Evolutionary conservation across 208 protist genomes (phyloP).

Genomic region (Leishmania tropica): DNA sequence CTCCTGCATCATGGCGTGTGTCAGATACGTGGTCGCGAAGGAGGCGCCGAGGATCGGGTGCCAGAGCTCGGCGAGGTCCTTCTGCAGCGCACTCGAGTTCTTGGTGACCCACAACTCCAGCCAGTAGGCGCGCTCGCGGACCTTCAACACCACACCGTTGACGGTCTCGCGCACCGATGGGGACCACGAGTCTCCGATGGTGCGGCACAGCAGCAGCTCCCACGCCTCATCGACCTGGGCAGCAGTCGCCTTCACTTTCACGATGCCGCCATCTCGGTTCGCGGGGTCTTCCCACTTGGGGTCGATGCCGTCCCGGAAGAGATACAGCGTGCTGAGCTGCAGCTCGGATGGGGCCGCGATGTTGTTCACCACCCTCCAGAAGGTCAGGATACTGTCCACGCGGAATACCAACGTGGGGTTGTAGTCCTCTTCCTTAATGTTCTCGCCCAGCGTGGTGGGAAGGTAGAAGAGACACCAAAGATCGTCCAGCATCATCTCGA

Average conservation of each 20-base stretch:
- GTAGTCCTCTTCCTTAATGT: constrained; percentile 77
- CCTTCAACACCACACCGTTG: constrained; percentile 85
- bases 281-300: constrained; percentile 95
- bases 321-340: constrained; percentile 87
- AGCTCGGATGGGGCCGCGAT: constrained; percentile 81
- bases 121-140: constrained; percentile 69
- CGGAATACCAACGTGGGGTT: constrained; percentile 83
- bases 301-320: constrained; percentile 96
- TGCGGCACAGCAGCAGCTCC: constrained; percentile 79
- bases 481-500: constrained; percentile 71
- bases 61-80: constrained; percentile 68
- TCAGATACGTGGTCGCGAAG: constrained; percentile 58
- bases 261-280: constrained; percentile 91
- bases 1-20: constrained; percentile 70
- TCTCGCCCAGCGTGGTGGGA: constrained; percentile 47
- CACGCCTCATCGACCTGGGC: constrained; percentile 73
- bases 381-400: constrained; percentile 80
- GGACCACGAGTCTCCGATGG: constrained; percentile 86
- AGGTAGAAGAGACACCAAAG: constrained; percentile 88
- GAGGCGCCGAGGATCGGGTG: constrained; percentile 53
- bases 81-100: constrained; percentile 57
- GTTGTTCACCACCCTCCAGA: constrained; percentile 95
- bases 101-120: constrained; percentile 87
- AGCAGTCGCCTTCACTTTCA: constrained; percentile 52
- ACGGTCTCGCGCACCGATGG: constrained; percentile 65